Percentiles rank a stretch among this genome's conserved stretches.
Conservation (phyloP, 495 filamentous ascomycete genomes). For the Trichoderma parareesei region DNA sequence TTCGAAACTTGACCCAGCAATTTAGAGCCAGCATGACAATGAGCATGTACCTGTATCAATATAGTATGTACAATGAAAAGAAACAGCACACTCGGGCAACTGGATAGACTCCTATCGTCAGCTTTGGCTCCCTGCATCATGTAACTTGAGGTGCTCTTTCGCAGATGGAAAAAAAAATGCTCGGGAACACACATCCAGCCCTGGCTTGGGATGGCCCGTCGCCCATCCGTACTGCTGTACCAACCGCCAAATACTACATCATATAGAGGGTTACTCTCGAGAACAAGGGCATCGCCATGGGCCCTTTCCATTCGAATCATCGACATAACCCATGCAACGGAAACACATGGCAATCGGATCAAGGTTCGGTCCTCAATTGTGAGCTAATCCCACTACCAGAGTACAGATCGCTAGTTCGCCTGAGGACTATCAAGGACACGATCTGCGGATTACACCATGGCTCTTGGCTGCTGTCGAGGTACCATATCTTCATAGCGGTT, state of each 20-base stretch:
- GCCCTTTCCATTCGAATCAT: background rate
- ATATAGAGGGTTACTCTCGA: background rate
- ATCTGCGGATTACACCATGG: slow-evolving; percentile 30
- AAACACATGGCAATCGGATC: background rate
- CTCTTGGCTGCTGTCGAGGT: slow-evolving; percentile 30
- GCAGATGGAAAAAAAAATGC: background rate
- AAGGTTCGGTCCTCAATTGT: background rate
- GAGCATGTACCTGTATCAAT: slow-evolving; percentile 6
- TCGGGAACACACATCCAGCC: background rate
- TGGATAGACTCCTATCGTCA: background rate
- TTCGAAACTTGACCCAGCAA: background rate
- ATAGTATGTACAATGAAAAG: slow-evolving; percentile 4
- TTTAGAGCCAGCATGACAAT: background rate
- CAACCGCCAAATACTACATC: background rate
- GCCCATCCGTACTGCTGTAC: background rate
- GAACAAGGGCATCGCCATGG: background rate
- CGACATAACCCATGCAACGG: background rate
- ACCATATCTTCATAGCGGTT: slow-evolving; percentile 41
- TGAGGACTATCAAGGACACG: background rate
- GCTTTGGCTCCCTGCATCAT: background rate
- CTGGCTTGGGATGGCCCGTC: background rate
- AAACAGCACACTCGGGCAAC: background rate
- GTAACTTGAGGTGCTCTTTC: background rate
- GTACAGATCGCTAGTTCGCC: background rate
- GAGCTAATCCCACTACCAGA: slow-evolving; percentile 5